Conservation (phyloP, 345 rosid genomes). For the Pelargonium nanum region DNA sequence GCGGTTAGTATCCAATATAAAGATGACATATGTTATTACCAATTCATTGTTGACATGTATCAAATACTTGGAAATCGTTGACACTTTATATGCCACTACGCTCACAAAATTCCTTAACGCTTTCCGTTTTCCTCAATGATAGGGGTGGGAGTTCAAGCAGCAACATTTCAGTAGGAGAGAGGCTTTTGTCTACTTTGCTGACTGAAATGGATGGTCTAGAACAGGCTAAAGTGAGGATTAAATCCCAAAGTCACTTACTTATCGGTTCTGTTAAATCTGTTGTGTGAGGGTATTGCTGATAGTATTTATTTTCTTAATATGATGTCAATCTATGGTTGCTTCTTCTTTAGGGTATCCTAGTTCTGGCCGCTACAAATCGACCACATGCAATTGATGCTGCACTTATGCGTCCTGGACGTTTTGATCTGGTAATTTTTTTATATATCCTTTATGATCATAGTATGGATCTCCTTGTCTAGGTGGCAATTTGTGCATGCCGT, state of each 20-base stretch:
- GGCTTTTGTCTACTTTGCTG: slow-evolving; percentile 78
- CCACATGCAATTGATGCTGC: slow-evolving; percentile 91
- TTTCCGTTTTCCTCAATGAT: slow-evolving; percentile 11
- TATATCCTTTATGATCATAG: background rate
- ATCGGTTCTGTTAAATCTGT: background rate
- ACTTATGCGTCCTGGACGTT: slow-evolving; percentile 91
- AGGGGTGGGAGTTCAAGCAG: slow-evolving; percentile 69
- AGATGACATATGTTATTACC: too few relatives aligned
- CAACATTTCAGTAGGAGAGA: slow-evolving; percentile 67
- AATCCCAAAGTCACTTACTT: background rate
- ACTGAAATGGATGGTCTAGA: slow-evolving; percentile 98
- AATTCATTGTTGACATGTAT: background rate
- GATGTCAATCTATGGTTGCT: slow-evolving; percentile 6
- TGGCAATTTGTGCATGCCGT: too few relatives aligned
- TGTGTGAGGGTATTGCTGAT: background rate
- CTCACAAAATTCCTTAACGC: background rate
- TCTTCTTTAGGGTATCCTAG: slow-evolving; percentile 59
- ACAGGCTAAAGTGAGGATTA: slow-evolving; percentile 56
- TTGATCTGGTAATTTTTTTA: slow-evolving; percentile 51
- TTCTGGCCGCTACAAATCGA: slow-evolving; percentile 89
- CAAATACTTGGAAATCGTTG: too few relatives aligned
- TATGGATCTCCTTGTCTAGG: too few relatives aligned
- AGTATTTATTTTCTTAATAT: background rate
- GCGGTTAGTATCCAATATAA: too few relatives aligned
- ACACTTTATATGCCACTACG: too few relatives aligned